Conservation (phyloP, 2,329 filamentous ascomycete species). For the Alternaria tenuissima region DNA sequence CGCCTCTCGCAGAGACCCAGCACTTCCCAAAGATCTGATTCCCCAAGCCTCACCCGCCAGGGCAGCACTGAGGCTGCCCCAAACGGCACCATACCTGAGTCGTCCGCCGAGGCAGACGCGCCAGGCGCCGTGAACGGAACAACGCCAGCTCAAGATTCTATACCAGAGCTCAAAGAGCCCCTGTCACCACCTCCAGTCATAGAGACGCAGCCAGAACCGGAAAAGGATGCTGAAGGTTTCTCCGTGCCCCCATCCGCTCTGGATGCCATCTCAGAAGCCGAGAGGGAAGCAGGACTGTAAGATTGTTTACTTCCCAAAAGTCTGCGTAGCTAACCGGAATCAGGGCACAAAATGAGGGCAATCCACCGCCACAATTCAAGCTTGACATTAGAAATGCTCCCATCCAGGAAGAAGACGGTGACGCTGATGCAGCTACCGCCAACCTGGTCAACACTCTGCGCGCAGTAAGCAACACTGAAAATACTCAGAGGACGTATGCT, state of each 20-base stretch:
- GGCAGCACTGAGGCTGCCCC: conserved; percentile 36
- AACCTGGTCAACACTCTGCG: conserved; percentile 79
- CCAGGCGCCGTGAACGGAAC: conserved; percentile 43
- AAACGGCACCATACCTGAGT: conserved; percentile 44
- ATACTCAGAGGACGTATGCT: conserved; percentile 15
- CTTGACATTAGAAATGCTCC: conserved; percentile 81
- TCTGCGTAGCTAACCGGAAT: conserved; percentile 10
- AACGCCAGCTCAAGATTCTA: conserved; percentile 35
- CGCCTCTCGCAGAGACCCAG: conserved; percentile 39
- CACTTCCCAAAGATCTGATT: conserved; percentile 43
- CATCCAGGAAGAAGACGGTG: conserved; percentile 78
- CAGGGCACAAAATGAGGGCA: conserved; percentile 37
- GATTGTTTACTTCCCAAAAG: background rate
- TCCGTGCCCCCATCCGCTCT: conserved; percentile 72
- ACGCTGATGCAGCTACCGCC: conserved; percentile 75
- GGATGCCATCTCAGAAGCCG: conserved; percentile 71
- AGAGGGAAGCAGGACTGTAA: conserved; percentile 66
- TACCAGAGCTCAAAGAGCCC: conserved; percentile 50
- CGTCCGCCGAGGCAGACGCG: conserved; percentile 25
- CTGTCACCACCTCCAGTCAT: conserved; percentile 38
- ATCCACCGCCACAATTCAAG: conserved; percentile 68
- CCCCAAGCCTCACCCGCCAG: conserved; percentile 42
- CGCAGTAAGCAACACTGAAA: conserved; percentile 49
- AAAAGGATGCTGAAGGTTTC: conserved; percentile 78
- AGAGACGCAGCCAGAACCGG: conserved; percentile 44